Conservation (phyloP, 192 early-diverging fungal species). For the Coemansia sp. region DNA sequence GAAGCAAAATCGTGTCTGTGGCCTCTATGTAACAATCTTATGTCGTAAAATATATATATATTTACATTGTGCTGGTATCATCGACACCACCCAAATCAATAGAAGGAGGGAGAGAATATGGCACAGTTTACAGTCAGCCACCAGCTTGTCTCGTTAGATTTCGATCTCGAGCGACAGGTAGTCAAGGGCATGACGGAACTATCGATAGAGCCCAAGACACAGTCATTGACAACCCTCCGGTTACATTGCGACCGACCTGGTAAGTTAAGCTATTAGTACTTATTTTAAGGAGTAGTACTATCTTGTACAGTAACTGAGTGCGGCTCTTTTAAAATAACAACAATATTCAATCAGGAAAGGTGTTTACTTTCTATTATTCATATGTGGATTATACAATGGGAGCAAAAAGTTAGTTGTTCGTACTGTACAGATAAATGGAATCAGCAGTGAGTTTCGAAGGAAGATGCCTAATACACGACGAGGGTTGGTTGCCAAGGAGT, state of each 20-base stretch:
- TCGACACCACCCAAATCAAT: too few relatives aligned
- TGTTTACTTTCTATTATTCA: background rate
- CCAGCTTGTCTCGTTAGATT: conserved; percentile 52
- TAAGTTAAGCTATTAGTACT: conserved; percentile 15
- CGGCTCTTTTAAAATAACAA: background rate
- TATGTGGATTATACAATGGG: background rate
- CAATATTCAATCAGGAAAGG: background rate
- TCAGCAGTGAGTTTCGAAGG: conserved; percentile 21
- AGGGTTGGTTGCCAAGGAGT: conserved; percentile 17
- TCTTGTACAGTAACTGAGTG: background rate
- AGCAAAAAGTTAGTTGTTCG: conserved; percentile 23
- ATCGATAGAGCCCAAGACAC: conserved; percentile 35
- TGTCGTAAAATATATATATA: background rate
- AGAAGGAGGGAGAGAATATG: conserved; percentile 6
- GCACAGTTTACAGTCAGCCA: conserved; percentile 35
- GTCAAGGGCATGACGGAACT: conserved; percentile 52
- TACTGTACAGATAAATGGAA: conserved; percentile 30
- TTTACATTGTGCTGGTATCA: background rate
- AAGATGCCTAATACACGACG: conserved; percentile 20
- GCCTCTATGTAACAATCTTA: background rate
- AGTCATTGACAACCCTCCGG: conserved; percentile 10
- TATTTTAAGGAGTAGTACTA: background rate
- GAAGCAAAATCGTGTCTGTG: background rate
- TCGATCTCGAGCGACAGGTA: conserved; percentile 32
- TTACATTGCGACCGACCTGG: conserved; percentile 51